Base-by-base conservation (phyloP, 441 rosid genomes). In the Pelargonium cotyledonis region DNA sequence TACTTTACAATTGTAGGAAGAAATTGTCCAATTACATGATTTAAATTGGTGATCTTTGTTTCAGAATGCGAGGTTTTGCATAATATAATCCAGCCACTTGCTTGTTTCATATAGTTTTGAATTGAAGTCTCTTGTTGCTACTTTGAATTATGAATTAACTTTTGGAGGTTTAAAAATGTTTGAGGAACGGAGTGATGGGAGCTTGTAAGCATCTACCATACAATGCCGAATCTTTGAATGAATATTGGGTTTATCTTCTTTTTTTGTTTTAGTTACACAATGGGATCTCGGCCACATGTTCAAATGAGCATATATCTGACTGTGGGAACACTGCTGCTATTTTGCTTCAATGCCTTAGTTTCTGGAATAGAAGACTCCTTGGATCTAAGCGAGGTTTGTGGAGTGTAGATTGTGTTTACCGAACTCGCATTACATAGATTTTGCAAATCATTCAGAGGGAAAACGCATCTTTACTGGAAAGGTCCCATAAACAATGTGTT, bases 321-420 rank as follows among this genome's bases (percentile, higher is more conserved):
- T 63, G 40, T 70, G 43, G 72, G 67, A 60, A 73, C 82, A 19
- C 40, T 79, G 55, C 60, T 77, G 68, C 70, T 80, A 47, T 12
- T 82, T 72, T 68, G 14, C 62, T 53, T 57, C 62, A 18, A 63
- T 29, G 71, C 68, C 62, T 41, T 70, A 68, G 75, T 66, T 67
- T 70, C 66, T 67, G 70, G 26, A 11, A 31, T 38, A 21, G 49
- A 51, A 38, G 69, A 18, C 51, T 70, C 69, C 16, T 72, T 79
- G n/a, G 71, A 67, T 65, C 61, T 73, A 60, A 78, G 70, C n/a
- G 75, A 79, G 85, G 87, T 80, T 12, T 19, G 86, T 75, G 12
- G 29, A 23, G 10, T 12, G 0, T n/a, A 55, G 23, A 55, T 6
- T 19, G 29, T 15, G 26, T 51, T 46, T 44, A 46, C 23, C 12